Conservation (phyloP, 352 stramenopile genomes). For the Phytophthora cryptogea region DNA sequence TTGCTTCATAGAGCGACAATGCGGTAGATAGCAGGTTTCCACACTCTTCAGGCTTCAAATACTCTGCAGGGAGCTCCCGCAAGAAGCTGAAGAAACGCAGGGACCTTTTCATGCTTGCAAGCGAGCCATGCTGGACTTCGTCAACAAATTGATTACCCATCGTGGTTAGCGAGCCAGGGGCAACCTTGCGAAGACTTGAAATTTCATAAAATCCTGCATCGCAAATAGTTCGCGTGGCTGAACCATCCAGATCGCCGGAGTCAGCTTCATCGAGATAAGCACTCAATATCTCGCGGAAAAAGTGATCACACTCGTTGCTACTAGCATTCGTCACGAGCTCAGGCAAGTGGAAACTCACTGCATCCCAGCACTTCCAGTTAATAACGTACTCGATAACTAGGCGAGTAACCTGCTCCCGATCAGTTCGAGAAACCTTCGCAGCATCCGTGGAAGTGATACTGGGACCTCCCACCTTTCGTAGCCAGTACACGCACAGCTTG, state of each 20-base stretch:
- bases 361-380: slow-evolving; percentile 68
- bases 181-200: slow-evolving; percentile 42
- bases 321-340: slow-evolving; percentile 58
- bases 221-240: slow-evolving; percentile 52
- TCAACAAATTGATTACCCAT: slow-evolving; percentile 27
- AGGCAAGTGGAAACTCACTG: slow-evolving; percentile 70
- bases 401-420: slow-evolving; percentile 36
- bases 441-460: not conserved
- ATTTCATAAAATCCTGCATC: slow-evolving; percentile 89
- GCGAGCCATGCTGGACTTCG: slow-evolving; percentile 17
- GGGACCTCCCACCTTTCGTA: slow-evolving; percentile 30
- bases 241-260: slow-evolving; percentile 13
- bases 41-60: slow-evolving; percentile 37
- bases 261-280: slow-evolving; percentile 41
- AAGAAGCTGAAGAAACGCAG: slow-evolving; percentile 39
- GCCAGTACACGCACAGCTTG: slow-evolving; percentile 78
- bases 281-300: slow-evolving; percentile 41
- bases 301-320: slow-evolving; percentile 26
- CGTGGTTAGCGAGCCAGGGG: slow-evolving; percentile 41
- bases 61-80: slow-evolving; percentile 36
- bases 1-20: slow-evolving; percentile 29
- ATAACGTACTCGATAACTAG: slow-evolving; percentile 68
- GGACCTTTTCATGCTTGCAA: slow-evolving; percentile 8
- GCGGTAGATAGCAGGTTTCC: slow-evolving; percentile 27
- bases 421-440: slow-evolving; percentile 11